Evolutionary conservation across 306 rosid species (phyloP).

Genomic region (Trifolium pratense): DNA sequence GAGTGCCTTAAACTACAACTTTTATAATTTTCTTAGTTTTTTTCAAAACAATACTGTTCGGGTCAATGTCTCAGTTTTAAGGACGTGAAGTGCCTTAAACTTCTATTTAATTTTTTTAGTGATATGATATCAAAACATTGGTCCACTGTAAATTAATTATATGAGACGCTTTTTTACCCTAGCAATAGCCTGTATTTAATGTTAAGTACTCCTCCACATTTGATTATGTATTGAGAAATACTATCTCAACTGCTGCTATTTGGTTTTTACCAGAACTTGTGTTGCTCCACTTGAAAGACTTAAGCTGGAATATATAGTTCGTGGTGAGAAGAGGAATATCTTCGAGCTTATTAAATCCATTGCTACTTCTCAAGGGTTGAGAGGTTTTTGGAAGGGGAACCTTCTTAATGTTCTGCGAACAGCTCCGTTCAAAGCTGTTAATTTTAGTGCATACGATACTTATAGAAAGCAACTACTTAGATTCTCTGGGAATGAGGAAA

Average conservation of each 20-base stretch:
- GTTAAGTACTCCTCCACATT: neutral
- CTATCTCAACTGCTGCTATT: neutral
- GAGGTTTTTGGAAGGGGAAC: constrained; percentile 98
- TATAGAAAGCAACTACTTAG: constrained; percentile 82
- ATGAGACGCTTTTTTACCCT: neutral
- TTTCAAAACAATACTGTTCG: neutral
- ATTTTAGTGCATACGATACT: constrained; percentile 88
- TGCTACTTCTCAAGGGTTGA: constrained; percentile 82
- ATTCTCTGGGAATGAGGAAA: constrained; percentile 74
- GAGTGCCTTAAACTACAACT: neutral
- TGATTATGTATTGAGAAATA: neutral
- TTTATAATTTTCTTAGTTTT: neutral
- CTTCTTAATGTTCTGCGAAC: constrained; percentile 89
- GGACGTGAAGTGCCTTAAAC: neutral
- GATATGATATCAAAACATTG: neutral
- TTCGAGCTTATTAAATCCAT: constrained; percentile 66
- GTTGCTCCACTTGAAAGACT: constrained; percentile 98
- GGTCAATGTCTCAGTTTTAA: neutral
- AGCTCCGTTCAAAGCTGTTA: constrained; percentile 94
- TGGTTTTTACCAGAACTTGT: constrained; percentile 68
- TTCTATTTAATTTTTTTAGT: neutral
- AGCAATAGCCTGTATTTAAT: neutral
- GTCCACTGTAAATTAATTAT: neutral
- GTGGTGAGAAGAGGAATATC: constrained; percentile 78
- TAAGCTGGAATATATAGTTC: constrained; percentile 92